A percentile compares a stretch with the other conserved stretches of the same genome.
Conservation (phyloP, 2,329 filamentous ascomycete genomes). For the Paecilomyces fulvus region DNA sequence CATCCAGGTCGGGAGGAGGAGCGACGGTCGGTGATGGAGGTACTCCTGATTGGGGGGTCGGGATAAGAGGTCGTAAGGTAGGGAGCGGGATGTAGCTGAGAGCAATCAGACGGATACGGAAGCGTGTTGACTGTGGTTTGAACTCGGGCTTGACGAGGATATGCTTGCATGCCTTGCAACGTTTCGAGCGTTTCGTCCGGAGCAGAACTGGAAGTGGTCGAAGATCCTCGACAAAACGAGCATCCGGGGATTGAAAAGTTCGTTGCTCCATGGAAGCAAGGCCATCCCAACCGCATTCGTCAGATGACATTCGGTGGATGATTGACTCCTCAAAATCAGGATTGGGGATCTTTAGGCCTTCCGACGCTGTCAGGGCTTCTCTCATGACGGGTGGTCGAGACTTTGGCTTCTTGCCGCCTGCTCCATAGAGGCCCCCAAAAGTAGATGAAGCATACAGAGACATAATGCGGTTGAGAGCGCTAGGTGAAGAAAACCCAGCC, state of each 20-base stretch:
- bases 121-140: slow-evolving; percentile 80
- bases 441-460: slow-evolving; percentile 64
- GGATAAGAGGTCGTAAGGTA: slow-evolving; percentile 53
- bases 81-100: slow-evolving; percentile 80
- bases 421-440: slow-evolving; percentile 47
- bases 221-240: slow-evolving; percentile 63
- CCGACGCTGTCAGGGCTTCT: slow-evolving; percentile 61
- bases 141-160: slow-evolving; percentile 91
- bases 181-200: slow-evolving; percentile 86
- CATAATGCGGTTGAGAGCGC: slow-evolving; percentile 81
- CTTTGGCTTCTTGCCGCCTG: slow-evolving; percentile 53
- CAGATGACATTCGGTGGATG: slow-evolving; percentile 50
- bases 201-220: slow-evolving; percentile 75
- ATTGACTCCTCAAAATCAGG: slow-evolving; percentile 52
- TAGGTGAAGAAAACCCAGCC: slow-evolving; percentile 60
- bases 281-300: slow-evolving; percentile 52
- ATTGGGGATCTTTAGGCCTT: slow-evolving; percentile 60
- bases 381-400: slow-evolving; percentile 66
- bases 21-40: slow-evolving; percentile 19
- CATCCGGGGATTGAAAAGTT: slow-evolving; percentile 39
- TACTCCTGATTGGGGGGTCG: slow-evolving; percentile 22
- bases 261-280: slow-evolving; percentile 50
- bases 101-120: slow-evolving; percentile 86
- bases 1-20: slow-evolving; percentile 34
- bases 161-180: slow-evolving; percentile 84